Evolutionary conservation across 345 rosid species (phyloP), one percentile per base, ranked within the genome.

Genomic region (Bretschneidera sinensis): DNA sequence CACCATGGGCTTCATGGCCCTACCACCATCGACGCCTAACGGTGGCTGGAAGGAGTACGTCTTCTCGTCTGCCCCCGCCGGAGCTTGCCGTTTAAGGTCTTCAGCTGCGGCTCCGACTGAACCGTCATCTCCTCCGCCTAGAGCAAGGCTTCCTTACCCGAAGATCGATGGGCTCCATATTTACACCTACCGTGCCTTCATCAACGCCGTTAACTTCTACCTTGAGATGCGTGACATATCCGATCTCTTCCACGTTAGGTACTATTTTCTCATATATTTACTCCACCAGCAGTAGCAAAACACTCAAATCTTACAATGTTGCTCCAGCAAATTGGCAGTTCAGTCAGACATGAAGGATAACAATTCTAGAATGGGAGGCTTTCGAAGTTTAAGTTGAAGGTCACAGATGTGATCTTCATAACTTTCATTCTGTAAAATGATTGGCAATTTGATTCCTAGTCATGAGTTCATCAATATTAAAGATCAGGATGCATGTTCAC

Each of bases 281-380:
- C n/a, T n/a, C 86, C 52, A 82, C 83, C 51, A 83, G 79, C 54
- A 67, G 66, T 56, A 75, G 89, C 57, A 80, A 57, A 78, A 80
- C 88, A 45, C 75, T 85, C 45, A 75, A 87, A n/a, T 85, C 90
- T 65, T 88, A 91, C 79, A 82, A 71, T 64, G 96, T 86, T 35
- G 96, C 96, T 54, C 88, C 95, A 9, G 69, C 82, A 19, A 84
- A 76, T 61, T 91, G 96, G 98, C 94, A 79, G 59, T 84, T 80
- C 55, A 85, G 96, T 34, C 91, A 86, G 78, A 88, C 88, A 15
- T 91, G 84, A 86, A 77, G 98, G 95, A 54, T 84, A 88, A 53
- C 96, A 85, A 55, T 84, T 86, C 76, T 81, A 79, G 76, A 45
- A 65, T 28, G n/a, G n/a, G n/a, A n/a, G n/a, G n/a, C n/a, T n/a